These are phyloP conservation scores for Penicillium sp. DNA, from an alignment of 2,329 filamentous ascomycete species.

Conservation along the genomic window DNA sequence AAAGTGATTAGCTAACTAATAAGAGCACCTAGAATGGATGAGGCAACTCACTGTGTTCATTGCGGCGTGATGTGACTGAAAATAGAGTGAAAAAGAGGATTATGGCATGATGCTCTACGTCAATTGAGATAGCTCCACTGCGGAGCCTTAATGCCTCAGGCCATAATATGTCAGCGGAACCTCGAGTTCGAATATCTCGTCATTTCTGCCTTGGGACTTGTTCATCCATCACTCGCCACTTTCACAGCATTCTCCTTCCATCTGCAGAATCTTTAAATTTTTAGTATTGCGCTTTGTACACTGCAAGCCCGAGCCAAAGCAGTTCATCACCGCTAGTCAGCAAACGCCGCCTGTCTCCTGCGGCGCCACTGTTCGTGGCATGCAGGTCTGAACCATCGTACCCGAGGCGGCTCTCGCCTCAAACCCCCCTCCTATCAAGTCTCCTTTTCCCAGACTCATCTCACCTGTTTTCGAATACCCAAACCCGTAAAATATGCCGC, in stretches of 20 bases:
- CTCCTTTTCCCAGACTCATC: background rate
- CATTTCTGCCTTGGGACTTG: slow-evolving; percentile 1
- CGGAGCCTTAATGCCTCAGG: slow-evolving; percentile 31
- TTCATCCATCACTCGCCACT: background rate
- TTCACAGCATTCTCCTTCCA: slow-evolving; percentile 6
- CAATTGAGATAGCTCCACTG: slow-evolving; percentile 16
- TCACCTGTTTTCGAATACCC: background rate
- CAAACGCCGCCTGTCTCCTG: slow-evolving; percentile 20
- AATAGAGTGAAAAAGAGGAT: slow-evolving; percentile 7
- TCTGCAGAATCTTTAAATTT: background rate
- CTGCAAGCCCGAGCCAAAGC: background rate
- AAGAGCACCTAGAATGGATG: background rate
- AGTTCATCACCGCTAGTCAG: slow-evolving; percentile 8
- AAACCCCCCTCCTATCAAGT: background rate
- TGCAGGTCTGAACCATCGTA: slow-evolving; percentile 23
- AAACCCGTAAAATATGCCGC: slow-evolving; percentile 58
- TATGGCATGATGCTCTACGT: slow-evolving; percentile 26
- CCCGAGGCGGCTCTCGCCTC: slow-evolving; percentile 22
- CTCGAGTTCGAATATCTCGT: background rate
- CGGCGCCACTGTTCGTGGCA: slow-evolving; percentile 24
- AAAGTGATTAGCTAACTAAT: slow-evolving; percentile 14
- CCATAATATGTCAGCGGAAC: slow-evolving; percentile 16
- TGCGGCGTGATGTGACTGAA: slow-evolving; percentile 15
- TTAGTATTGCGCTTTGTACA: background rate
- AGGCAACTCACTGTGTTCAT: slow-evolving; percentile 58